Evolutionary conservation across 768 basidiomycete genomes (phyloP).

Genomic region (Kwoniella mangroviensis): DNA sequence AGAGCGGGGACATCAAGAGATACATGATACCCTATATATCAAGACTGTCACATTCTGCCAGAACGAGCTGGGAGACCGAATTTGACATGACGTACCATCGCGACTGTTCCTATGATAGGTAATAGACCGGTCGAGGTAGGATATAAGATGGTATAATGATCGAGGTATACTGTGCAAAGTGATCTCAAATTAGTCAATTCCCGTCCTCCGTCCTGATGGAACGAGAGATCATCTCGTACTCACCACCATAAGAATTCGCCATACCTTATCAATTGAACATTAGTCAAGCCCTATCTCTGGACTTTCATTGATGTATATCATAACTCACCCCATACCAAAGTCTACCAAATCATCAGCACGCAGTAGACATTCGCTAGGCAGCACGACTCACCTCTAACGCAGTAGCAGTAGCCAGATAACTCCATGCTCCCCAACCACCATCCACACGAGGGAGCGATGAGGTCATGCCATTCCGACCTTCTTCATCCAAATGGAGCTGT

Average conservation of each 20-base stretch:
- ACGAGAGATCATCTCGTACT: neutral
- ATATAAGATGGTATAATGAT: conserved; percentile 28
- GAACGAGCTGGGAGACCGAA: no score
- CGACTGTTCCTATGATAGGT: conserved; percentile 34
- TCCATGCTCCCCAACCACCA: conserved; percentile 40
- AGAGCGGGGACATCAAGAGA: conserved; percentile 31
- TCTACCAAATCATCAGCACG: conserved; percentile 5
- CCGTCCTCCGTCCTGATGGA: no score
- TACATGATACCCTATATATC: conserved; percentile 46
- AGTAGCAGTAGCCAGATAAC: conserved; percentile 35
- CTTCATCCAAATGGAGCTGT: neutral
- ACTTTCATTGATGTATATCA: no score
- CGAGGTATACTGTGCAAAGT: no score
- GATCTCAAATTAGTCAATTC: no score
- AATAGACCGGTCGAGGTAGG: conserved; percentile 21
- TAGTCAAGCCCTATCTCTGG: no score
- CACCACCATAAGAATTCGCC: conserved; percentile 32
- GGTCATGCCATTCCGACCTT: neutral
- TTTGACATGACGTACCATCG: conserved; percentile 33
- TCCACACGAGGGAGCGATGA: conserved; percentile 31
- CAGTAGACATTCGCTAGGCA: neutral
- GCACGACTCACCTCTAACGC: conserved; percentile 29
- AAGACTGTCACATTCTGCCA: no score
- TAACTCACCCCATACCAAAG: conserved; percentile 35
- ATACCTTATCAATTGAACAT: conserved; percentile 13